Base-by-base conservation (phyloP, 2,329 filamentous ascomycete species). In the Pseudogymnoascus sp. region DNA sequence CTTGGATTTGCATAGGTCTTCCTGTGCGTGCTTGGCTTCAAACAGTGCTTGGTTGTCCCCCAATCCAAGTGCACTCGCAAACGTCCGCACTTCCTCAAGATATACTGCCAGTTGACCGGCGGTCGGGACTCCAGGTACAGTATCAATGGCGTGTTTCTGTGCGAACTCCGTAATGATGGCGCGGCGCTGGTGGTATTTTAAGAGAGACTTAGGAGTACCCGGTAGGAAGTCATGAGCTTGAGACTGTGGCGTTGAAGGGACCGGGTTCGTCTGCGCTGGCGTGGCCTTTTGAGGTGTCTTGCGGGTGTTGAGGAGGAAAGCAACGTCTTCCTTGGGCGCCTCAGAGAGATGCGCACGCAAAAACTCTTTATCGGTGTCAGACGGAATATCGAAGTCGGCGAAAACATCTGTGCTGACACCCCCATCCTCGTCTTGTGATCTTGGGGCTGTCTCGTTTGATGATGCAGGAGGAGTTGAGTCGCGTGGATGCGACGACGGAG, bases 401-500 rank as follows among this genome's bases (percentile, higher is more conserved):
- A 59, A 40, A 15, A 59, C 13, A 40, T 59, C 58, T 4, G 33
- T 40, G 58, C 37, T 40, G 15, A 55, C 15, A 4, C 48, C 48
- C 2, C 48, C 48, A 55, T 55, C 15, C n/a, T 55, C 29, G 21
- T 55, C 48, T 35, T 55, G 29, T 12, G 48, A 55, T 13, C 29
- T 55, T 33, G 48, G 29, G 15, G 27, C 35, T 5, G 48, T 55
- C 48, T 55, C 48, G 15, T 55, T 15, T 13, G 29, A 55, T 3
- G 48, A 55, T 18, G 48, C 15, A 5, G 48, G 48, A 35, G 29
- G 48, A 21, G 13, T 55, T 27, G 48, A 55, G 48, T 55, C 5
- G 48, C 48, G 48, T 18, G 48, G 48, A 33, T 55, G 48, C 48
- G 48, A 55, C 29, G 48, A 55, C 9, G 48, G 48, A 55, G 48